Conservation (phyloP, 352 stramenopile species). For the Phytopythium litorale region DNA sequence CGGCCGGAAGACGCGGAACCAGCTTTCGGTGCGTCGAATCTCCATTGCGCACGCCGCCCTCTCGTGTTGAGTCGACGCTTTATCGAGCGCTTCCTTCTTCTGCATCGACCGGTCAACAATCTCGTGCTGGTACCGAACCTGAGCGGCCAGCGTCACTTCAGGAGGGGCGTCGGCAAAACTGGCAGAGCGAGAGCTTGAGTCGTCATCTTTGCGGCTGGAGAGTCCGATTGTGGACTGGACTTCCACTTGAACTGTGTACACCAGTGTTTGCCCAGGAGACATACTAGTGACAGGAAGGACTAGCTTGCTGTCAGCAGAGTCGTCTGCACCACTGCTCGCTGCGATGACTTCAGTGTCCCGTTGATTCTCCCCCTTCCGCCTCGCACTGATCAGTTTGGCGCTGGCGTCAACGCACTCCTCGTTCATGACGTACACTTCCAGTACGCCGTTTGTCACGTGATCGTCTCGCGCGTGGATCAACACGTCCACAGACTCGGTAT, state of each 20-base stretch:
- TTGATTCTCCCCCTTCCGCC: background rate
- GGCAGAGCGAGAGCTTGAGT: background rate
- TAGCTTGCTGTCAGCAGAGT: background rate
- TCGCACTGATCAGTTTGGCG: slow-evolving; percentile 8
- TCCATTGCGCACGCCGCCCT: slow-evolving; percentile 6
- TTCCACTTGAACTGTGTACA: background rate
- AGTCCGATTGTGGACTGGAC: background rate
- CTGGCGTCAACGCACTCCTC: background rate
- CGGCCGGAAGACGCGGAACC: slow-evolving; percentile 30
- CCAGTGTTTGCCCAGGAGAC: background rate
- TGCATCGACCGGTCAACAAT: background rate
- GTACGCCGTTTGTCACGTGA: slow-evolving; percentile 31
- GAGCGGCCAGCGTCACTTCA: slow-evolving; percentile 3
- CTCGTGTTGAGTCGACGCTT: background rate
- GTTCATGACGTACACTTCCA: slow-evolving; percentile 40
- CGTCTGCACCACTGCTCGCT: slow-evolving; percentile 6
- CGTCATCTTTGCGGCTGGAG: background rate
- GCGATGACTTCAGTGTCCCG: background rate
- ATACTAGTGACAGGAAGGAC: background rate
- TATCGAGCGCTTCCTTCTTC: background rate
- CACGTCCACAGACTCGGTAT: slow-evolving; percentile 39
- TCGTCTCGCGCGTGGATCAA: slow-evolving; percentile 45
- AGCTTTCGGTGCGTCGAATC: slow-evolving; percentile 21
- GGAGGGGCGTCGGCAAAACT: background rate
- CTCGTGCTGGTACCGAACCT: slow-evolving; percentile 17